Conservation (phyloP, 2,329 filamentous ascomycete genomes). For the Hysterium pulicare region DNA sequence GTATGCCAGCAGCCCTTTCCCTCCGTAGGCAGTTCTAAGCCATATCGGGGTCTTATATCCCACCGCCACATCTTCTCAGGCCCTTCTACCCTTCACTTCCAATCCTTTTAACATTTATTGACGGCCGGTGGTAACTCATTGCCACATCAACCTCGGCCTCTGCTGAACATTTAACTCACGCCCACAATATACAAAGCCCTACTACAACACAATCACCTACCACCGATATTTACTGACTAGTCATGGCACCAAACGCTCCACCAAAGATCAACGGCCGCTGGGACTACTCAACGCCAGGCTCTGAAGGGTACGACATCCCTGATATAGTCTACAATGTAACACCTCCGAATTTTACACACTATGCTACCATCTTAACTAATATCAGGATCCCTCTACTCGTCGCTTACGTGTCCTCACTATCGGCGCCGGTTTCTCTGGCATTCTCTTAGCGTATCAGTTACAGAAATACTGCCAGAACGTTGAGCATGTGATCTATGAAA, state of each 20-base stretch:
- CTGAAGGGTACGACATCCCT: neutral
- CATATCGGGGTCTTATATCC: no score
- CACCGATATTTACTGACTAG: no score
- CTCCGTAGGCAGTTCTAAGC: no score
- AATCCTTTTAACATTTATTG: no score
- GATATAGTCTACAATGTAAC: neutral
- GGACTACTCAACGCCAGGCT: constrained; percentile 2
- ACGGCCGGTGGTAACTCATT: no score
- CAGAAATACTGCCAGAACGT: constrained; percentile 16
- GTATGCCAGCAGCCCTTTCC: no score
- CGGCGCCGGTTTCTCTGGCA: constrained; percentile 27
- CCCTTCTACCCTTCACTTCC: no score
- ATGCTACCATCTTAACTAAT: neutral
- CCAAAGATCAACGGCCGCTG: neutral
- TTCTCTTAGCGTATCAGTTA: constrained; percentile 25
- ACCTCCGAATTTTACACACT: neutral
- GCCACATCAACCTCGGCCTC: no score
- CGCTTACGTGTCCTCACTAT: constrained; percentile 8
- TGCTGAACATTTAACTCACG: no score
- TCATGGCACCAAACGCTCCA: neutral
- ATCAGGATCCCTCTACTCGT: neutral
- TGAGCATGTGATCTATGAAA: constrained; percentile 19
- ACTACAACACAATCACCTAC: no score
- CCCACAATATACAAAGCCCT: no score
- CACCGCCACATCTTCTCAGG: no score